These are phyloP conservation scores for Trichoderma semiorbis DNA, from an alignment of 2,329 filamentous ascomycete genomes.

Conservation along the genomic window DNA sequence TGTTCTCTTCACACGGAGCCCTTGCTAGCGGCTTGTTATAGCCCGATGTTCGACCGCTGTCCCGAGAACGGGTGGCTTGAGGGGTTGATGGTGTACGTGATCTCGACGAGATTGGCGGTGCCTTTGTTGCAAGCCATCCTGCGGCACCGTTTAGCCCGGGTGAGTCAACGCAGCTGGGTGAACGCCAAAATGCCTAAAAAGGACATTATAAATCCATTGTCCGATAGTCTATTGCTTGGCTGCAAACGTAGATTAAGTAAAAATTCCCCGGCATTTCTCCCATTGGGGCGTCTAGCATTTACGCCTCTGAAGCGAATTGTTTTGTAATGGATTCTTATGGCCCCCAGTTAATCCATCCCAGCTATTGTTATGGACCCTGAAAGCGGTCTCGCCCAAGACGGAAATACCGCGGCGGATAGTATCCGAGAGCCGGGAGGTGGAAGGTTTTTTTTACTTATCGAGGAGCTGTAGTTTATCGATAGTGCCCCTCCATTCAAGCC, in stretches of 20 bases:
- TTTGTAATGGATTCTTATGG: background rate
- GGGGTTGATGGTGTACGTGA: background rate
- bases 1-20: background rate
- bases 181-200: background rate
- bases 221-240: background rate
- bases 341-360: background rate
- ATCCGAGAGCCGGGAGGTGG: background rate
- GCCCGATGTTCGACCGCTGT: background rate
- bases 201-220: background rate
- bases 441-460: background rate
- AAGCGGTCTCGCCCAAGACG: constrained; percentile 10
- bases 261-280: background rate
- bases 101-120: constrained; percentile 10
- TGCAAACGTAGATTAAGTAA: background rate
- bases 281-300: constrained; percentile 2
- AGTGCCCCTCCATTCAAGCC: constrained; percentile 12
- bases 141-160: background rate
- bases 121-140: background rate
- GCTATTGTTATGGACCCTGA: background rate
- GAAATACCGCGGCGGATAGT: constrained; percentile 8
- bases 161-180: background rate
- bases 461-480: constrained; percentile 3
- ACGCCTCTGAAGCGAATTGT: background rate
- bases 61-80: background rate
- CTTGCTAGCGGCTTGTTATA: background rate